Conservation (phyloP, 345 rosid species). For the Eucalyptus globulus region DNA sequence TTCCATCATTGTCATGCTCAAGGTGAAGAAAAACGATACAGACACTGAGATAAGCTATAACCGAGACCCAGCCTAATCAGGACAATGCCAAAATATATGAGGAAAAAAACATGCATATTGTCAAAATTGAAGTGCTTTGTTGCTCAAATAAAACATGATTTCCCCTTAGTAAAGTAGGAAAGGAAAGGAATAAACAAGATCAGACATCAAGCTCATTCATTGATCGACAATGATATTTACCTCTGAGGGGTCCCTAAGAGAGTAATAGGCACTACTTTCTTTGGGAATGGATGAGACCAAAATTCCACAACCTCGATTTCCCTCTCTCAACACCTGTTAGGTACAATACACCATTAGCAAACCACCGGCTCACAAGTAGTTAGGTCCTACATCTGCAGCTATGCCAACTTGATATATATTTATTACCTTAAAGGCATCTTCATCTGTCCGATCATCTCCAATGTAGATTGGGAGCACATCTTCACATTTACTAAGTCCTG, state of each 20-base stretch:
- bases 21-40: not conserved
- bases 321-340: constrained; percentile 62
- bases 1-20: not conserved
- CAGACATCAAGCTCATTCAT: not conserved
- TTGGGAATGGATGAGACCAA: constrained; percentile 74
- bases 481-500: constrained; percentile 55
- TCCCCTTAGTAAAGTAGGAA: not conserved
- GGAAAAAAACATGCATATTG: not conserved
- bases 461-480: constrained; percentile 94
- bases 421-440: constrained; percentile 88
- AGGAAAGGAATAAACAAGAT: not conserved
- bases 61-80: not conserved
- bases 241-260: constrained; percentile 82
- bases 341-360: not conserved
- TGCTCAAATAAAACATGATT: not conserved
- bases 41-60: not conserved
- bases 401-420: not conserved
- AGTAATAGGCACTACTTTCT: constrained; percentile 75
- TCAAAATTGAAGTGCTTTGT: not conserved
- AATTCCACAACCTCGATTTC: constrained; percentile 70
- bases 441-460: constrained; percentile 94
- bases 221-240: constrained; percentile 7
- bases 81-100: not conserved
- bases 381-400: not conserved
- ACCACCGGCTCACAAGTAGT: not conserved